Base-by-base conservation (phyloP, 306 rosid species). In the Quercus ilex region DNA sequence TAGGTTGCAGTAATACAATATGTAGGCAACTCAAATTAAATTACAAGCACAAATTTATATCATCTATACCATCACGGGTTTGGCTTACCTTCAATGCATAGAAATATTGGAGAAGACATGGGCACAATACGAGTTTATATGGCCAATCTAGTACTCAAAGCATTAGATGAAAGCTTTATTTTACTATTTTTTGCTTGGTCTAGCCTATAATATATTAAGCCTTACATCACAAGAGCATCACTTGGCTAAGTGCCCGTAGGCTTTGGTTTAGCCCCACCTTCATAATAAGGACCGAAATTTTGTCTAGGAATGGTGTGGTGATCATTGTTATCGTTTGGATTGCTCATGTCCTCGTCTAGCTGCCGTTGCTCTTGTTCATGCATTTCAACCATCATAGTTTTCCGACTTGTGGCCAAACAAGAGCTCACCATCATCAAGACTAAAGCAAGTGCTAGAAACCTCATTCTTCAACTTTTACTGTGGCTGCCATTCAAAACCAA, bases 281-380 rank as follows among this genome's bases (percentile, higher is more conserved):
- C 80, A 38, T 38, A 38, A 68, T 69, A 23, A 11, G 73, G 53
- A 38, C 76, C 77, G 58, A 86, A 85, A 51, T 83, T 84, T 52
- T 69, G 72, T 69, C 89, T 77, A 4, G 86, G 84, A 41, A 86
- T 77, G 71, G 73, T 68, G 74, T 86, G 89, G 52, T 86, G 89
- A 74, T 83, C 83, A 55, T 77, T 80, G 41, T 57, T 49, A 57
- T 65, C 53, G 55, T 57, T 69, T 30, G 79, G 82, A 8, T 83
- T 79, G 58, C 13, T 23, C 8, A 4, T 13, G 25, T 0, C 78
- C 4, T 3, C 60, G 49, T 12, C n/a, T 10, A 41, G 20, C 33
- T 60, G 59, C 30, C 19, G 80, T 52, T 51, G 74, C 63, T 51
- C 28, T 18, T 71, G 59, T 38, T 46, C 8, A 25, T 43, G 56